Evolutionary conservation across 176 grass and related monocot genomes (phyloP).

Genomic region (Zoysia japonica): DNA sequence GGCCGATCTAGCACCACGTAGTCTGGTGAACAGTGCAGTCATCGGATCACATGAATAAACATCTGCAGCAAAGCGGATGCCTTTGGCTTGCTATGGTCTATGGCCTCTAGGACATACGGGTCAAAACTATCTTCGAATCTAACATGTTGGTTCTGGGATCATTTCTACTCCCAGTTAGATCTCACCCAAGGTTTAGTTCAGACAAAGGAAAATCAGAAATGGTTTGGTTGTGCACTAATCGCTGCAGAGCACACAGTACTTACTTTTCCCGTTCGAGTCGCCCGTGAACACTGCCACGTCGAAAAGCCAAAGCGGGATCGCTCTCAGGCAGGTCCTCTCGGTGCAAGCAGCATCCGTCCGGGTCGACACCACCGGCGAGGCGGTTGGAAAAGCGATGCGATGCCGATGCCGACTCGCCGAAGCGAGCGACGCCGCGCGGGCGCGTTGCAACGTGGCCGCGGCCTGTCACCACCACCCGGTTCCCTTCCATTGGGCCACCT

Average conservation of each 20-base stretch:
- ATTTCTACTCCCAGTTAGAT: no score
- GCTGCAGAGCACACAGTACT: neutral
- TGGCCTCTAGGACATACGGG: no score
- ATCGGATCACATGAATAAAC: no score
- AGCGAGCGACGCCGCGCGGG: neutral
- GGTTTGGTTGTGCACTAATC: neutral
- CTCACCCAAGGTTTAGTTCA: no score
- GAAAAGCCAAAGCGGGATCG: neutral
- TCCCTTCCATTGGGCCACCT: constrained; percentile 5
- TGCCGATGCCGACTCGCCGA: neutral
- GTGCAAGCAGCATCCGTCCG: no score
- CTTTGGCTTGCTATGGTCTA: no score
- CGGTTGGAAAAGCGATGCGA: neutral
- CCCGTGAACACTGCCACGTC: constrained; percentile 3
- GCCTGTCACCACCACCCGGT: constrained; percentile 7
- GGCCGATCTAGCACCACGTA: neutral
- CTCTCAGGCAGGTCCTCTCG: neutral
- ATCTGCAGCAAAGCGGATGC: neutral
- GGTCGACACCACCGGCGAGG: neutral
- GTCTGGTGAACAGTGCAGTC: neutral
- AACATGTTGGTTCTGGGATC: no score
- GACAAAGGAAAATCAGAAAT: no score
- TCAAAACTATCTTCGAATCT: no score
- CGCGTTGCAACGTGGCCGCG: constrained; percentile 14
- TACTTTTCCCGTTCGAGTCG: neutral